Conservation (phyloP, 768 basidiomycete species). For the Lanmaoa pseudosensibilis region DNA sequence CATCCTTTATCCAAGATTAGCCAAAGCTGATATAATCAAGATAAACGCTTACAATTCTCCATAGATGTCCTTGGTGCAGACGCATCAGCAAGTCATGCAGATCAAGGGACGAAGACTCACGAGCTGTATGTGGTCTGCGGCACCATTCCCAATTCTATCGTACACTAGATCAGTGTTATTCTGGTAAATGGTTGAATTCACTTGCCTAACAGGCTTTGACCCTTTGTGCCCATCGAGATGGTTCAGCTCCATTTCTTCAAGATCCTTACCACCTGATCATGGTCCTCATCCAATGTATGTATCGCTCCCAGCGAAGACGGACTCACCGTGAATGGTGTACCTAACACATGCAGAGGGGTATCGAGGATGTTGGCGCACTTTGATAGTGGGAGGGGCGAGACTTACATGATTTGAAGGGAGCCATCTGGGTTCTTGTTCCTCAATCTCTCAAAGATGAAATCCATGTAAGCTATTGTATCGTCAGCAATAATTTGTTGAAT, state of each 20-base stretch:
- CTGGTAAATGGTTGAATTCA: not conserved
- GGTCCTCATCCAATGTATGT: not conserved
- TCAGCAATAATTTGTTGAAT: not conserved
- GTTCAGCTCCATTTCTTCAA: slow-evolving; percentile 78
- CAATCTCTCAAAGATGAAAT: slow-evolving; percentile 85
- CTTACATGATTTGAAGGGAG: slow-evolving; percentile 87
- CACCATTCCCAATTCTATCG: slow-evolving; percentile 86
- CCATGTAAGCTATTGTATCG: slow-evolving; percentile 67
- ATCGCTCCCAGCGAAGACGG: not conserved
- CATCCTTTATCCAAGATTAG: slow-evolving; percentile 51
- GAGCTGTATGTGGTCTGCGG: slow-evolving; percentile 89
- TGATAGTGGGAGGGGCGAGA: not conserved
- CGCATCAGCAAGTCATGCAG: not conserved
- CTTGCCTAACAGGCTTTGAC: slow-evolving; percentile 73
- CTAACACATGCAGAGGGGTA: slow-evolving; percentile 14
- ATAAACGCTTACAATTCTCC: slow-evolving; percentile 69
- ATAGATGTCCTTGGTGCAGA: slow-evolving; percentile 79
- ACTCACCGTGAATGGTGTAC: slow-evolving; percentile 86
- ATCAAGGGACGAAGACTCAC: slow-evolving; percentile 39
- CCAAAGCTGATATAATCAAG: not conserved
- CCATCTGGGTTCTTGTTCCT: slow-evolving; percentile 86
- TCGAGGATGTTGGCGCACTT: not conserved
- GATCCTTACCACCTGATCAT: slow-evolving; percentile 63
- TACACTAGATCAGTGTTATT: not conserved
- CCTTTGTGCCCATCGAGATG: slow-evolving; percentile 91